Base-by-base conservation (phyloP, 176 grass and related monocot species). In the Oryza officinalis region DNA sequence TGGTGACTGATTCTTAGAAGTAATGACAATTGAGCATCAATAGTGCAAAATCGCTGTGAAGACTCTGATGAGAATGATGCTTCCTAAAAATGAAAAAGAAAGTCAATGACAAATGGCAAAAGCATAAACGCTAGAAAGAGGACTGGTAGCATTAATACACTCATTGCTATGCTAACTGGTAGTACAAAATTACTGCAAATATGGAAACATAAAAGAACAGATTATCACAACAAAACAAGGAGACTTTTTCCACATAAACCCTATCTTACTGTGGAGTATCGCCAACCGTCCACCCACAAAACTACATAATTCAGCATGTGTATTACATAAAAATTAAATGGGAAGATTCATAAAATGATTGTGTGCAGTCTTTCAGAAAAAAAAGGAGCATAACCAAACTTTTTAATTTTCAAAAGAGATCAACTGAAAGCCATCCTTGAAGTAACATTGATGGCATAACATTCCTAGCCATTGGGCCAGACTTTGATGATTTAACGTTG, bases 21-120 rank as follows among this genome's bases (percentile, higher is more conserved):
- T 68, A 98, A 92, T 52, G 96, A 98, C 67, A 98, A 79, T 67
- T 93, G 90, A 80, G 96, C 93, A 63, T 95, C 96, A 12, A 95
- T 73, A 64, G 91, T 95, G 77, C 83, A 95, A 79, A 95, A 86
- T 22, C 91, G 75, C 46, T 93, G 96, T 70, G 84, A 79, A 81
- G 91, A 95, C 67, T 95, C 93, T 28, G 94, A 73, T 63, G 91
- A 79, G 52, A 74, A 89, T 88, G 87, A 43, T 43, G 77, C 54
- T 78, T 91, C 92, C 96, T 98, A 67, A 68, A 81, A 83, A 65
- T 45, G 74, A 10, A 20, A 72, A 66, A 35, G 10, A 83, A 72
- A 90, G 80, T 74, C 68, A 18, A 73, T 59, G 37, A 43, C 13
- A 88, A 88, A 72, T 27, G 50, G 11, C 23, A 65, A 71, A 70